Conservation (phyloP, 345 rosid species). For the Cardiospermum halicacabum region DNA sequence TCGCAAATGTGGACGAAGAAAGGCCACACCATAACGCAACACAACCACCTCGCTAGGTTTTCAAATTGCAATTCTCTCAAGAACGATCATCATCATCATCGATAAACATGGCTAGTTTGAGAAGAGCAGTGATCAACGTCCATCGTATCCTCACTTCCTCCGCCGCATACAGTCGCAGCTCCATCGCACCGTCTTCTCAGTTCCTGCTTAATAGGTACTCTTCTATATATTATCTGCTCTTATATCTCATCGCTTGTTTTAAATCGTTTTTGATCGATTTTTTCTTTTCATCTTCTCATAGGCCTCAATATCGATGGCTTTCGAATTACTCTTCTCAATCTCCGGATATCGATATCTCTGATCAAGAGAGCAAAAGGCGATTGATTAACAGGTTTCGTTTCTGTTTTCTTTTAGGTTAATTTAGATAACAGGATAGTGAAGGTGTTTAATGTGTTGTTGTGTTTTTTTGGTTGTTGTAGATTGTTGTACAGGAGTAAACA, state of each 20-base stretch:
- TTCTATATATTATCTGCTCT: neutral
- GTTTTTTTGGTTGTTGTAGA: constrained; percentile 32
- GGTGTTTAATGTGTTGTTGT: neutral
- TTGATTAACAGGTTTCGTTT: constrained; percentile 57
- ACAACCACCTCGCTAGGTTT: no score
- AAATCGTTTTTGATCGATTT: neutral
- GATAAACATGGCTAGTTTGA: constrained; percentile 32
- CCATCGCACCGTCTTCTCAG: constrained; percentile 5
- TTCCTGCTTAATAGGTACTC: constrained; percentile 20
- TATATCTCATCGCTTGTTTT: neutral
- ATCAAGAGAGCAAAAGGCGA: constrained; percentile 67
- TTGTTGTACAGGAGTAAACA: constrained; percentile 92
- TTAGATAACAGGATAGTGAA: neutral
- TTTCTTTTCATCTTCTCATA: constrained; percentile 18
- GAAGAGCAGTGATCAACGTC: constrained; percentile 39
- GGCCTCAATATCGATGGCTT: constrained; percentile 40
- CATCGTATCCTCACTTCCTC: constrained; percentile 40
- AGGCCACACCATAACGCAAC: neutral
- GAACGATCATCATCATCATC: neutral
- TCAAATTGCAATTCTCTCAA: neutral
- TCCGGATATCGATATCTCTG: constrained; percentile 54
- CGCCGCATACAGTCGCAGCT: constrained; percentile 20
- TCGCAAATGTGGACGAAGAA: neutral
- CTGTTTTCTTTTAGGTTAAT: neutral
- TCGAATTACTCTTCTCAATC: constrained; percentile 44